Conservation (phyloP, 768 basidiomycete genomes). For the Kwoniella mangroviensis region DNA sequence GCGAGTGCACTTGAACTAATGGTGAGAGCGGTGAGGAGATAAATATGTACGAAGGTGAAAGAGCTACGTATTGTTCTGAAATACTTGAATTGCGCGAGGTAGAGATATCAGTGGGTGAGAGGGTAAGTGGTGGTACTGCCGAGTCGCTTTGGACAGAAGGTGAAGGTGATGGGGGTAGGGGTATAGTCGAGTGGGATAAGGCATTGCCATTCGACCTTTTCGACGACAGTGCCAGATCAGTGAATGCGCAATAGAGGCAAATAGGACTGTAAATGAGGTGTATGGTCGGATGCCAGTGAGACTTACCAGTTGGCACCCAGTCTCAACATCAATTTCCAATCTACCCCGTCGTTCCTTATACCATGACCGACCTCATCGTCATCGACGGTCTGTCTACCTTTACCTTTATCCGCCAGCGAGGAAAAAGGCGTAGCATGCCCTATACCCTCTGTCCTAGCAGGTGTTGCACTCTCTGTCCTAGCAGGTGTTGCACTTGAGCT, state of each 20-base stretch:
- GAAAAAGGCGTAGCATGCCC: constrained; percentile 26
- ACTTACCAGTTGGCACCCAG: constrained; percentile 55
- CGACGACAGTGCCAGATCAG: not conserved
- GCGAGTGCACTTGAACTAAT: constrained; percentile 49
- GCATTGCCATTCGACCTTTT: constrained; percentile 55
- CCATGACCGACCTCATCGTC: constrained; percentile 42
- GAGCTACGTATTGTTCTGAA: constrained; percentile 48
- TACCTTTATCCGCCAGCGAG: not conserved
- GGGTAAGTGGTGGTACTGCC: not conserved
- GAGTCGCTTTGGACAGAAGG: constrained; percentile 23
- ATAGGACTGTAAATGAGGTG: no score
- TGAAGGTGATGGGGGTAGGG: constrained; percentile 52
- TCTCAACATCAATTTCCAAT: constrained; percentile 56
- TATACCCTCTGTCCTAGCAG: not conserved
- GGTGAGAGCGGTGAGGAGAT: constrained; percentile 54
- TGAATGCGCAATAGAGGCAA: not conserved
- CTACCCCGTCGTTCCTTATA: constrained; percentile 51
- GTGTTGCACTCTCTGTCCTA: not conserved
- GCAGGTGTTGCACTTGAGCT: not conserved
- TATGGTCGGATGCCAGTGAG: no score
- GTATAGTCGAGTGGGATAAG: constrained; percentile 38
- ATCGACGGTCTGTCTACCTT: constrained; percentile 2
- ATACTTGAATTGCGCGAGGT: constrained; percentile 9
- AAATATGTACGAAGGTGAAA: constrained; percentile 54
- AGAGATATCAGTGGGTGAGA: not conserved